These are phyloP conservation scores for Lasiosphaeria miniovina DNA, from an alignment of 495 filamentous ascomycete species.

Conservation along the genomic window DNA sequence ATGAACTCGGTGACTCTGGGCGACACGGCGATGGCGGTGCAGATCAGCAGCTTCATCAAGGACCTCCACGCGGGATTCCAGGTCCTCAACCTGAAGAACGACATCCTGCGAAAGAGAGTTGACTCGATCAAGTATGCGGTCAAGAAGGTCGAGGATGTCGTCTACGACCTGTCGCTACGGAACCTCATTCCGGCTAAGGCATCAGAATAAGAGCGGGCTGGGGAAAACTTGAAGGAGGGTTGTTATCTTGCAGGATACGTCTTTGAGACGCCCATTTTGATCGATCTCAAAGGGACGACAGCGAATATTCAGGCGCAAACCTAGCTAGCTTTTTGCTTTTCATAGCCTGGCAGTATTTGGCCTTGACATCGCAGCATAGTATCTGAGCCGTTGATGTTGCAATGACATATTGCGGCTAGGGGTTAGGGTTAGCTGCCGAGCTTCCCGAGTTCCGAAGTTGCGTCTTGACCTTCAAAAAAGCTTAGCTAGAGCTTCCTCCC, in stretches of 20 bases:
- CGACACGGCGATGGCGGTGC: slow-evolving; percentile 76
- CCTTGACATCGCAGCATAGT: no score
- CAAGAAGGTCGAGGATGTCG: slow-evolving; percentile 98
- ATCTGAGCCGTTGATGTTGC: neutral
- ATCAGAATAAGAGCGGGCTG: slow-evolving; percentile 17
- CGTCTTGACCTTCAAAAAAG: neutral
- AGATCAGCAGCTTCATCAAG: slow-evolving; percentile 90
- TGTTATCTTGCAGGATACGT: neutral
- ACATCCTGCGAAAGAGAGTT: slow-evolving; percentile 77
- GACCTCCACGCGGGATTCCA: slow-evolving; percentile 95
- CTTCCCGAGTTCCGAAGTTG: slow-evolving; percentile 3
- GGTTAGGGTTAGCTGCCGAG: slow-evolving; percentile 25
- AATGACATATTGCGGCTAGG: neutral
- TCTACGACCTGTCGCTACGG: slow-evolving; percentile 87
- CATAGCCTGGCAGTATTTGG: no score
- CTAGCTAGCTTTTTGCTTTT: no score
- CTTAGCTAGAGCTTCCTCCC: neutral
- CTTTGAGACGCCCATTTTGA: no score
- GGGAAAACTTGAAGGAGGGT: neutral
- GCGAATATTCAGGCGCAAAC: no score
- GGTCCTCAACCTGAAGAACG: slow-evolving; percentile 95
- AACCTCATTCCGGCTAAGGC: slow-evolving; percentile 64
- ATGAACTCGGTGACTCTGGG: slow-evolving; percentile 94
- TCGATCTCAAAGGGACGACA: no score
- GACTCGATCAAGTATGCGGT: slow-evolving; percentile 95